A percentile compares a stretch with the other conserved stretches of the same genome.
phyloP scores from a whole-genome alignment of 345 rosid species.

The Fremontodendron californicum region DNA sequence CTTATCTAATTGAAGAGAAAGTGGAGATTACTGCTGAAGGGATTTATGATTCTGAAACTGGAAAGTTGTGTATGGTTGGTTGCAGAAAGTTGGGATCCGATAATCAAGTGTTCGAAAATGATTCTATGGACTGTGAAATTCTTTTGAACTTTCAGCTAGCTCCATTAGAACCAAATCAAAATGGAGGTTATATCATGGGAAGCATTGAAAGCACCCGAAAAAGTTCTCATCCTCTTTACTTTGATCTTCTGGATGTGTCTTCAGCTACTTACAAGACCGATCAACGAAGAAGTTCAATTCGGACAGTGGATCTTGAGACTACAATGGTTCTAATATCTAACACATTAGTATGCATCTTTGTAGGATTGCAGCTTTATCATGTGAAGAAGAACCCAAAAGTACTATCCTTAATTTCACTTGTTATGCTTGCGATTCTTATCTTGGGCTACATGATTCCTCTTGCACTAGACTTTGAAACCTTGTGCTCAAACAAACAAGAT shows the following conservation, averaged over 20 bases:
- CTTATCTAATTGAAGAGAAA: not conserved
- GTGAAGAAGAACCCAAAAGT: slow-evolving; percentile 34
- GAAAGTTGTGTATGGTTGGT: slow-evolving; percentile 51
- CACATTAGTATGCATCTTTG: slow-evolving; percentile 37
- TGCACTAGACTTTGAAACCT: slow-evolving; percentile 38
- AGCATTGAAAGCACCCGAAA: slow-evolving; percentile 36
- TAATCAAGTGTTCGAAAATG: not conserved
- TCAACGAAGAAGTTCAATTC: not conserved
- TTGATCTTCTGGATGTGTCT: slow-evolving; percentile 22
- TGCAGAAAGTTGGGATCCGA: slow-evolving; percentile 23
- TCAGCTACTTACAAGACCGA: slow-evolving; percentile 17
- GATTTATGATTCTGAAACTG: slow-evolving; percentile 34
- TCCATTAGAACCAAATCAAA: slow-evolving; percentile 24
- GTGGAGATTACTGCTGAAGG: slow-evolving; percentile 47
- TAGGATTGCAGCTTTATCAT: slow-evolving; percentile 36
- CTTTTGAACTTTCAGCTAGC: slow-evolving; percentile 32
- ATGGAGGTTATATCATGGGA: slow-evolving; percentile 26
- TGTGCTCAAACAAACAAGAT: slow-evolving; percentile 17
- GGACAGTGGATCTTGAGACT: slow-evolving; percentile 40
- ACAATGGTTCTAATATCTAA: slow-evolving; percentile 39
- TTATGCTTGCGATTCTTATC: slow-evolving; percentile 47
- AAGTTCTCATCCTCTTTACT: slow-evolving; percentile 35
- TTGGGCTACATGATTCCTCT: slow-evolving; percentile 43
- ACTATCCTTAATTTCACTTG: slow-evolving; percentile 37
- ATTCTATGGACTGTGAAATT: slow-evolving; percentile 38